Evolutionary conservation across 75 land plant genomes (phyloP).

Genomic region (Picea sitchensis): DNA sequence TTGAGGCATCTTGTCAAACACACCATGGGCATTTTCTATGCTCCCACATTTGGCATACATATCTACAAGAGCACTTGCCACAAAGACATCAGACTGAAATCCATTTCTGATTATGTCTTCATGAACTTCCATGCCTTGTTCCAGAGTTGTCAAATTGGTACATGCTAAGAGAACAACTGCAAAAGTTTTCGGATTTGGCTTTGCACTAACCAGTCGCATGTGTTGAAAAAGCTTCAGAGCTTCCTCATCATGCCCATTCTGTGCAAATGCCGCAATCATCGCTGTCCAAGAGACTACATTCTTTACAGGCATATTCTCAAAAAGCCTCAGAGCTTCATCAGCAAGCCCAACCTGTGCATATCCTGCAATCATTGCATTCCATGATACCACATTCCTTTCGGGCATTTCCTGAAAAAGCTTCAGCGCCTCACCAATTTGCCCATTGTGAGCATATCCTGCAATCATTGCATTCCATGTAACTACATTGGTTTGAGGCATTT

Average conservation of each 20-base stretch:
- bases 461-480: constrained; percentile 14
- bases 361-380: constrained; percentile 33
- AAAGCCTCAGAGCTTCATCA: constrained; percentile 27
- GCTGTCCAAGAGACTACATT: constrained; percentile 37
- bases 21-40: constrained; percentile 12
- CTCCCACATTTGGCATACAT: constrained; percentile 48
- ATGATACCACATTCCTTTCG: constrained; percentile 2
- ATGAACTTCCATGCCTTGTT: constrained; percentile 27
- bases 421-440: not conserved
- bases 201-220: constrained; percentile 13
- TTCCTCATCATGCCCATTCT: constrained; percentile 17
- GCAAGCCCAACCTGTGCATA: constrained; percentile 32
- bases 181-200: constrained; percentile 20
- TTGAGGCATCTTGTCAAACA: constrained; percentile 20
- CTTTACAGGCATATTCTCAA: constrained; percentile 10
- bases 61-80: constrained; percentile 29
- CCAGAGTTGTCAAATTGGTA: constrained; percentile 10
- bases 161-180: constrained; percentile 28
- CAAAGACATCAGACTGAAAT: constrained; percentile 15
- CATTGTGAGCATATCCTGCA: not conserved
- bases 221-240: constrained; percentile 17
- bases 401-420: constrained; percentile 16
- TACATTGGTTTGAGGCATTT: constrained; percentile 15
- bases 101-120: constrained; percentile 15
- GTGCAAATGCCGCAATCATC: constrained; percentile 25